These are phyloP conservation scores for Rehmannia glutinosa DNA, from an alignment of 257 asterid species.

Conservation along the genomic window DNA sequence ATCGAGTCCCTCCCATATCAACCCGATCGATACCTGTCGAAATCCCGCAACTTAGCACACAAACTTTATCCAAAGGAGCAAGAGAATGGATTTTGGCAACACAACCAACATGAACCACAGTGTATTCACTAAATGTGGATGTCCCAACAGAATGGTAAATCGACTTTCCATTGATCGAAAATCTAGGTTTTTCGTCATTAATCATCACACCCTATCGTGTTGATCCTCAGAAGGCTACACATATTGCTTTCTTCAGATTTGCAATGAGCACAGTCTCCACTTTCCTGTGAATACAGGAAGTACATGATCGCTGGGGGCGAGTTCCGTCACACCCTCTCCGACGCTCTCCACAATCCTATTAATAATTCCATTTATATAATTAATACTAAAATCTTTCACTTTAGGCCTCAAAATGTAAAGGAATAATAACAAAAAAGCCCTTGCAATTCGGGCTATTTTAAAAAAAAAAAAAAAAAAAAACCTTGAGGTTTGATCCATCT, in stretches of 20 bases:
- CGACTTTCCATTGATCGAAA: conserved; percentile 70
- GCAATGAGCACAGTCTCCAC: conserved; percentile 69
- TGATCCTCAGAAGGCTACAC: conserved; percentile 82
- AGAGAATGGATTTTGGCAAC: conserved; percentile 63
- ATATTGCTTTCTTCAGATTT: conserved; percentile 69
- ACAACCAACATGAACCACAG: conserved; percentile 80
- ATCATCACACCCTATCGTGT: conserved; percentile 76
- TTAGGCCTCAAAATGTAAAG: too few species aligned
- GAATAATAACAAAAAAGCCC: too few species aligned
- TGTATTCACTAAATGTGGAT: conserved; percentile 73
- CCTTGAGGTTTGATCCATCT: too few species aligned
- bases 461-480: too few species aligned
- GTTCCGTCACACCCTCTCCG: conserved; percentile 76
- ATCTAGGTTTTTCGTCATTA: conserved; percentile 49
- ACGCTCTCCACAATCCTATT: conserved; percentile 81
- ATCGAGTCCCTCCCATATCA: too few species aligned
- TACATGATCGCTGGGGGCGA: conserved; percentile 69
- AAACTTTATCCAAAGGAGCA: conserved; percentile 83
- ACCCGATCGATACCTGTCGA: conserved; percentile 54
- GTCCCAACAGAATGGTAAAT: conserved; percentile 76
- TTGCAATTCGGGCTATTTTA: too few species aligned
- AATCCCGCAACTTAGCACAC: conserved; percentile 78
- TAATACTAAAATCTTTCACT: background rate
- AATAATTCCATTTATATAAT: background rate
- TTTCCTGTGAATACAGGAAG: conserved; percentile 84